Evolutionary conservation across 208 protist species (phyloP).

Genomic region (Crithidia expoeki): DNA sequence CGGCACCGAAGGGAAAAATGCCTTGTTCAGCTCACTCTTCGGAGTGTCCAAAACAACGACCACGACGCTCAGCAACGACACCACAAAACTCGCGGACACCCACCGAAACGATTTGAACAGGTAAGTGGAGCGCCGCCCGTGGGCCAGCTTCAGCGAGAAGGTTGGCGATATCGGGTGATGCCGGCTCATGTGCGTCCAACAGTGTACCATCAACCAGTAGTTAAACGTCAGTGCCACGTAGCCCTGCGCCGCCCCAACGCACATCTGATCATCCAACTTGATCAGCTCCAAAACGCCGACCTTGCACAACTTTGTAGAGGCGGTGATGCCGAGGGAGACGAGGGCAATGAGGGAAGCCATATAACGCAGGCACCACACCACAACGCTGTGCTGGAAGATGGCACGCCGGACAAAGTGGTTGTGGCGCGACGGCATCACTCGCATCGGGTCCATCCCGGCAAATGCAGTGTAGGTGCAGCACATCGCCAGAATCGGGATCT

Average conservation of each 20-base stretch:
- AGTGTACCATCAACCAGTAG: conserved; percentile 90
- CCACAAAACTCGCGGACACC: conserved; percentile 55
- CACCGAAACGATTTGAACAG: conserved; percentile 79
- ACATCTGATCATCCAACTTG: conserved; percentile 40
- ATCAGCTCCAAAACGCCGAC: conserved; percentile 40
- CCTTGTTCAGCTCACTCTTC: conserved; percentile 13
- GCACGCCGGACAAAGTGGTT: conserved; percentile 87
- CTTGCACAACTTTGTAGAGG: conserved; percentile 44
- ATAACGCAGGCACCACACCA: conserved; percentile 86
- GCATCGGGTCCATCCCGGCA: conserved; percentile 82
- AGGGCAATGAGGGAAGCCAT: conserved; percentile 66
- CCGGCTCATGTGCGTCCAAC: conserved; percentile 90
- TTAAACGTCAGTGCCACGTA: conserved; percentile 88
- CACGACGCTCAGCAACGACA: conserved; percentile 62
- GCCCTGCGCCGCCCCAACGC: conserved; percentile 60
- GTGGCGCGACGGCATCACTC: conserved; percentile 79
- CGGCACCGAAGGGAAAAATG: conserved; percentile 68
- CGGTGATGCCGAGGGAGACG: conserved; percentile 74
- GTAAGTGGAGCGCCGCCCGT: conserved; percentile 70
- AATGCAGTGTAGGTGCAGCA: conserved; percentile 88
- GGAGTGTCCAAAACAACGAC: conserved; percentile 58
- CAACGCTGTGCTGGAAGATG: conserved; percentile 76
- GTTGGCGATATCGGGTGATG: conserved; percentile 74
- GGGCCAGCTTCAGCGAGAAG: conserved; percentile 71
- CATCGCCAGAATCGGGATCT: conserved; percentile 81